Conservation (phyloP, 176 grass and related monocot genomes). For the Lolium perenne region DNA sequence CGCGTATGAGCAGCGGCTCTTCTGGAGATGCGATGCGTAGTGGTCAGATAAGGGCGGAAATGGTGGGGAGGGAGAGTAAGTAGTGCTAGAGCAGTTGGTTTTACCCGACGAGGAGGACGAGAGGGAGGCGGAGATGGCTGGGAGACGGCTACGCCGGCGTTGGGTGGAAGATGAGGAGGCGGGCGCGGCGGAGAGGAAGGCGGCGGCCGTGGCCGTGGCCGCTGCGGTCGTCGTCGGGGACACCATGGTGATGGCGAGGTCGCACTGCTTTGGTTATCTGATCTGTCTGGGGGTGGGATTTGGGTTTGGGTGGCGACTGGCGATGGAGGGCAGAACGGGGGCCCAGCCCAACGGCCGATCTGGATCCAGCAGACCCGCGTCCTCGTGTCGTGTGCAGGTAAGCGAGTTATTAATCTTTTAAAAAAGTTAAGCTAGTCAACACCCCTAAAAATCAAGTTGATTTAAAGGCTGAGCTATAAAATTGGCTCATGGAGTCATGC, state of each 20-base stretch:
- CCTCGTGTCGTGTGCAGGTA: background rate
- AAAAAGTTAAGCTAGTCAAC: too few relatives aligned
- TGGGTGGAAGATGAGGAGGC: slow-evolving; percentile 3
- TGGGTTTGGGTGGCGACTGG: slow-evolving; percentile 29
- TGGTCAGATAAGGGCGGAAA: slow-evolving; percentile 42
- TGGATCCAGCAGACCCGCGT: background rate
- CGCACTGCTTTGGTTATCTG: slow-evolving; percentile 26
- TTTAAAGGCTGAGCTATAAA: too few relatives aligned
- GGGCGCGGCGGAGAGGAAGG: slow-evolving; percentile 42
- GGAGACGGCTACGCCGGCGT: slow-evolving; percentile 20
- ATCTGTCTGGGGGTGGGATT: slow-evolving; percentile 31
- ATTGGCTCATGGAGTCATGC: too few relatives aligned
- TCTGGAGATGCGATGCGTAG: slow-evolving; percentile 46
- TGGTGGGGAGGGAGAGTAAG: slow-evolving; percentile 9
- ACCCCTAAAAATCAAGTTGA: too few relatives aligned
- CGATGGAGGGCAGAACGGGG: slow-evolving; percentile 1
- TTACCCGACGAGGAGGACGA: slow-evolving; percentile 37
- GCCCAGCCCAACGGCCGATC: background rate
- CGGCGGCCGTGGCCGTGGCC: slow-evolving; percentile 33
- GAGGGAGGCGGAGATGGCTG: slow-evolving; percentile 37
- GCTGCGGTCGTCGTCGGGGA: slow-evolving; percentile 3
- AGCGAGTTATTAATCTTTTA: too few relatives aligned
- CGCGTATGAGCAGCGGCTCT: slow-evolving; percentile 82
- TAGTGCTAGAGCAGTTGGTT: slow-evolving; percentile 9
- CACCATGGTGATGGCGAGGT: slow-evolving; percentile 11